Conservation (phyloP, 192 early-diverging fungal species). For the Pecoramyces ruminantium region DNA sequence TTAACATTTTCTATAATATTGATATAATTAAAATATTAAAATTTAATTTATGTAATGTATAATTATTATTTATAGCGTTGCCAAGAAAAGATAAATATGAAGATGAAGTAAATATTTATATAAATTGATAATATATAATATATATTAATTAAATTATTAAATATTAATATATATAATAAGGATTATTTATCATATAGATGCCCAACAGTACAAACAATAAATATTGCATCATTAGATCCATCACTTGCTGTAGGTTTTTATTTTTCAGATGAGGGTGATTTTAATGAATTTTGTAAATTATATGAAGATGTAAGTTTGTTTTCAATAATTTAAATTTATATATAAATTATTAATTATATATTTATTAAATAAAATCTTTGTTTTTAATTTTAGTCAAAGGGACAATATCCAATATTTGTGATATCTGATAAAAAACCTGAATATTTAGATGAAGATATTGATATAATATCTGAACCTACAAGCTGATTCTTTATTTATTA, state of each 20-base stretch:
- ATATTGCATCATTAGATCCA: slow-evolving; percentile 69
- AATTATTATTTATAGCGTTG: slow-evolving; percentile 1
- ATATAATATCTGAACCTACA: not conserved
- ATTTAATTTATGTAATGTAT: not conserved
- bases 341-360: too few relatives aligned
- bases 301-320: slow-evolving; percentile 18
- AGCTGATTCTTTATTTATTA: too few relatives aligned
- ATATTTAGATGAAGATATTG: not conserved
- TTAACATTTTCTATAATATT: slow-evolving; percentile 25
- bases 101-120: not conserved
- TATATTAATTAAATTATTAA: slow-evolving; percentile 2
- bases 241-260: slow-evolving; percentile 89
- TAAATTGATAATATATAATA: not conserved
- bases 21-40: not conserved
- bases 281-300: slow-evolving; percentile 35
- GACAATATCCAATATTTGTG: not conserved
- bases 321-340: too few relatives aligned
- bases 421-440: not conserved
- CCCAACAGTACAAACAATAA: slow-evolving; percentile 47
- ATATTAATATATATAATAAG: slow-evolving; percentile 1
- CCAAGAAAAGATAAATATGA: slow-evolving; percentile 12
- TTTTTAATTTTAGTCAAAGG: not conserved
- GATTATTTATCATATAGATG: slow-evolving; percentile 76
- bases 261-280: slow-evolving; percentile 34
- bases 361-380: too few relatives aligned